A percentile compares a stretch with the other conserved stretches of the same genome.
phyloP scores from a whole-genome alignment of 2,329 filamentous ascomycete species.

The Ceratocystis eucalypticola region DNA sequence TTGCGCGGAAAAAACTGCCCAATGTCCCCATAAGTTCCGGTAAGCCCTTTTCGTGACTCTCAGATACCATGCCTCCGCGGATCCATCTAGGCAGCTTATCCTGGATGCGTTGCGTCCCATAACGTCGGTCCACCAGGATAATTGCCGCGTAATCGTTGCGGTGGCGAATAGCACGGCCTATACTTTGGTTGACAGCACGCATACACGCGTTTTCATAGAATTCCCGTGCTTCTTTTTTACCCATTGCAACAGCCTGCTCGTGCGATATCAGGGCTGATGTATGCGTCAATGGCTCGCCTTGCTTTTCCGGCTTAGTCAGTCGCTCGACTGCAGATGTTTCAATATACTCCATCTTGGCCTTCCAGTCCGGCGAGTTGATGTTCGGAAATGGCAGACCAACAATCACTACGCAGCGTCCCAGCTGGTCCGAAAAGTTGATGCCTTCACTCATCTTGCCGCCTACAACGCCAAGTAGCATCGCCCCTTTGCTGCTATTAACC shows the following conservation, averaged over 20 bases:
- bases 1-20: constrained; percentile 44
- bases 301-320: constrained; percentile 12
- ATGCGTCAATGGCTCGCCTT: background rate
- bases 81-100: constrained; percentile 86
- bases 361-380: constrained; percentile 79
- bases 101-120: constrained; percentile 57
- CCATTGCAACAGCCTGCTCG: constrained; percentile 24
- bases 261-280: background rate
- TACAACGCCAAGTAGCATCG: constrained; percentile 76
- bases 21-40: constrained; percentile 46
- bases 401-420: constrained; percentile 83
- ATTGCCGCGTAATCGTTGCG: constrained; percentile 81
- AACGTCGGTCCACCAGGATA: constrained; percentile 68
- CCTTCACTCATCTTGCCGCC: constrained; percentile 93
- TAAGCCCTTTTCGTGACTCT: constrained; percentile 38
- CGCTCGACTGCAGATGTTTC: constrained; percentile 34
- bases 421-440: constrained; percentile 89
- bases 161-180: constrained; percentile 84
- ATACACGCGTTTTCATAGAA: constrained; percentile 94
- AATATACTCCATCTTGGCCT: constrained; percentile 77
- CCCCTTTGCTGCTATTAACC: constrained; percentile 41
- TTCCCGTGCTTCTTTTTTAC: constrained; percentile 51
- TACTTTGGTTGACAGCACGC: constrained; percentile 92
- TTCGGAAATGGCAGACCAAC: constrained; percentile 90
- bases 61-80: constrained; percentile 46